A percentile compares a stretch with the other conserved stretches of the same genome.
These are phyloP conservation scores for Termitomyces titanicus DNA, from an alignment of 768 basidiomycete genomes.

Conservation along the genomic window DNA sequence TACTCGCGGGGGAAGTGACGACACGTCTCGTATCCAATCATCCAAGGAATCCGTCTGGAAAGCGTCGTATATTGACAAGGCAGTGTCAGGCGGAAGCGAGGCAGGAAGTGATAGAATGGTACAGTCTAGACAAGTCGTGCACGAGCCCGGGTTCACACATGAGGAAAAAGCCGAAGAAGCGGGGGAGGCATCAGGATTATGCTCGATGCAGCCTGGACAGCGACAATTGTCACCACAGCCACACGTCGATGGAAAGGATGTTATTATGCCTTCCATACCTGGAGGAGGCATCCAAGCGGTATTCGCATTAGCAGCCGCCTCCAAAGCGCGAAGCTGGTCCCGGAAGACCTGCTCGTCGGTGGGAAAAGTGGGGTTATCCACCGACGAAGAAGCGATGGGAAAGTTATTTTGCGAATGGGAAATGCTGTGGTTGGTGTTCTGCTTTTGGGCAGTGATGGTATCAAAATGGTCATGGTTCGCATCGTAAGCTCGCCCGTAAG, in stretches of 20 bases:
- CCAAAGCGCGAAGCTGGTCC: constrained; percentile 26
- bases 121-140: constrained; percentile 57
- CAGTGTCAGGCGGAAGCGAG: constrained; percentile 36
- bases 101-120: constrained; percentile 50
- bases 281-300: constrained; percentile 15
- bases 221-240: constrained; percentile 60
- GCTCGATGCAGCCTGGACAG: constrained; percentile 63
- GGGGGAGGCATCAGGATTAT: constrained; percentile 33
- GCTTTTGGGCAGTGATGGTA: not conserved
- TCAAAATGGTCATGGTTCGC: constrained; percentile 30
- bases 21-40: constrained; percentile 16
- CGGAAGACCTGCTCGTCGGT: constrained; percentile 22
- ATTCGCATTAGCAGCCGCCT: constrained; percentile 34
- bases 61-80: constrained; percentile 28
- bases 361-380: constrained; percentile 14
- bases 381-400: constrained; percentile 18
- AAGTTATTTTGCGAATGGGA: constrained; percentile 15
- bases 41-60: not conserved
- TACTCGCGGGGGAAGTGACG: not conserved
- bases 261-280: constrained; percentile 18
- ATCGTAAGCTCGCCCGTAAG: constrained; percentile 68
- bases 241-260: constrained; percentile 46
- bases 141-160: constrained; percentile 33
- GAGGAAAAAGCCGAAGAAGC: constrained; percentile 33
- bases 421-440: constrained; percentile 3